phyloP scores from a whole-genome alignment of 1,139 yeast species.

The Blastobotrys apis region DNA sequence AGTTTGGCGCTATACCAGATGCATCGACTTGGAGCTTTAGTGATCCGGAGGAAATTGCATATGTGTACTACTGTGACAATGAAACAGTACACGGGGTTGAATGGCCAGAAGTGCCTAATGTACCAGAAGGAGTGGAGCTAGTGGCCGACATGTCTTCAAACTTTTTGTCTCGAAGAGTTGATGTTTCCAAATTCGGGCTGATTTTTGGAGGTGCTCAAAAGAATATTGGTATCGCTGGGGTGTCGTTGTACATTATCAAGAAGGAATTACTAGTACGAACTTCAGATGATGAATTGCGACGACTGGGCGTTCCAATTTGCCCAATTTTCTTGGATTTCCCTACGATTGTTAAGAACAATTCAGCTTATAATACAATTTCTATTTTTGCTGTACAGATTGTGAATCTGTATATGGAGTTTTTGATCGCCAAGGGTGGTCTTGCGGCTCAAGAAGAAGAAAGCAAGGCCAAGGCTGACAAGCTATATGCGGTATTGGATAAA shows the following conservation, averaged over 20 bases:
- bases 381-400: constrained; percentile 85
- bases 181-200: constrained; percentile 78
- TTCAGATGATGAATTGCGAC: constrained; percentile 54
- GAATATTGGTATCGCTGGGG: constrained; percentile 94
- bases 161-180: constrained; percentile 74
- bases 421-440: constrained; percentile 61
- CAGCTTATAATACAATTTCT: constrained; percentile 93
- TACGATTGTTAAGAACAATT: constrained; percentile 78
- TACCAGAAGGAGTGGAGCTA: constrained; percentile 63
- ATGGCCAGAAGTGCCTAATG: constrained; percentile 54
- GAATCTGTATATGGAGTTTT: constrained; percentile 65
- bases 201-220: constrained; percentile 92
- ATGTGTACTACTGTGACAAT: constrained; percentile 87
- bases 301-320: constrained; percentile 61
- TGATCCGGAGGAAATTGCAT: constrained; percentile 58
- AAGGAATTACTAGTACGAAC: constrained; percentile 70
- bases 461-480: constrained; percentile 51
- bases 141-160: constrained; percentile 96
- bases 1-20: constrained; percentile 66
- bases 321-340: constrained; percentile 91
- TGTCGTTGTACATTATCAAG: constrained; percentile 84
- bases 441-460: constrained; percentile 54
- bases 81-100: constrained; percentile 96
- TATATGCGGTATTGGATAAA: constrained; percentile 63
- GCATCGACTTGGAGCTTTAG: constrained; percentile 55